phyloP scores from a whole-genome alignment of 2,329 filamentous ascomycete species.

The Camillea tinctor region DNA sequence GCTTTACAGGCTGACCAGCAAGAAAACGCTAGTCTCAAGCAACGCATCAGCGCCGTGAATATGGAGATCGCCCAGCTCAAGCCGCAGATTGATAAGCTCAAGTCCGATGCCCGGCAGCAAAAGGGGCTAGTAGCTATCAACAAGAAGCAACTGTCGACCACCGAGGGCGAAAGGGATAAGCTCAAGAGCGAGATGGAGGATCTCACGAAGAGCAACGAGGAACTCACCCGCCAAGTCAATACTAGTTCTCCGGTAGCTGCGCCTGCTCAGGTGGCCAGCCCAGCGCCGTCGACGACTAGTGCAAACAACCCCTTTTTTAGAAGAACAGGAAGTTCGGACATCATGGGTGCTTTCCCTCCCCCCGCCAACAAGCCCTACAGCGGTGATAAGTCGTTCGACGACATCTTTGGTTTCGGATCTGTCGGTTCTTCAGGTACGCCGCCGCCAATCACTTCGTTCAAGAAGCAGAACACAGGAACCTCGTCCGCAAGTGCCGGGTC shows the following conservation, averaged over 20 bases:
- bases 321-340: constrained; percentile 60
- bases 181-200: constrained; percentile 76
- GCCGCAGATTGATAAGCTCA: constrained; percentile 89
- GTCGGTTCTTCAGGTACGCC: constrained; percentile 42
- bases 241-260: constrained; percentile 47
- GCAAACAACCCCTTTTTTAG: constrained; percentile 96
- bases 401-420: constrained; percentile 70
- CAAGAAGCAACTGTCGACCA: constrained; percentile 92
- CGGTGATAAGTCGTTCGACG: constrained; percentile 75
- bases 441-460: constrained; percentile 58
- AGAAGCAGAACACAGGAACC: constrained; percentile 58
- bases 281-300: constrained; percentile 65
- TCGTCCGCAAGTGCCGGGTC: constrained; percentile 53
- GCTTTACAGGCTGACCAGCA: constrained; percentile 83
- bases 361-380: constrained; percentile 44
- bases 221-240: constrained; percentile 52
- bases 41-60: constrained; percentile 82
- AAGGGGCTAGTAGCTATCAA: constrained; percentile 97
- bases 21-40: constrained; percentile 82
- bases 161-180: constrained; percentile 85
- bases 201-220: constrained; percentile 62
- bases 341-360: constrained; percentile 53
- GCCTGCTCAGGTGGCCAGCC: constrained; percentile 62
- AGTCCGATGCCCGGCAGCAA: constrained; percentile 87
- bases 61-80: constrained; percentile 79